Evolutionary conservation across 805 yeast species (phyloP).

Genomic region (Lachancea sp.): DNA sequence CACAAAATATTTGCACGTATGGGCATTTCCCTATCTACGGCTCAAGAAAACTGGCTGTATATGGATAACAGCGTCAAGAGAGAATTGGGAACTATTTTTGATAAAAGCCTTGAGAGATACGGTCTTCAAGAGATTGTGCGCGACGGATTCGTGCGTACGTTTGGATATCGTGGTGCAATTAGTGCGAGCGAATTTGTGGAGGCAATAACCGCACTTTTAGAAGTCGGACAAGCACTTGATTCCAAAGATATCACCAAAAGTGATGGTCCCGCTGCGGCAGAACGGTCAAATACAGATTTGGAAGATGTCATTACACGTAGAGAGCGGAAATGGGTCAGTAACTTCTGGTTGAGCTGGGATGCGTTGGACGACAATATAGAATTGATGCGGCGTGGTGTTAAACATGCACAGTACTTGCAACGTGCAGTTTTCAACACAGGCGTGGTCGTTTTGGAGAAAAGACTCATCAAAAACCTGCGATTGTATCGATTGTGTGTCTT

Average conservation of each 20-base stretch:
- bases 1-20: constrained; percentile 92
- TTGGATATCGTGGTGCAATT: constrained; percentile 80
- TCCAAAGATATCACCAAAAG: constrained; percentile 1
- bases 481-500: constrained; percentile 81
- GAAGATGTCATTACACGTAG: constrained; percentile 32
- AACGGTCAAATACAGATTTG: constrained; percentile 1
- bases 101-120: constrained; percentile 61
- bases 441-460: constrained; percentile 79
- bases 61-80: constrained; percentile 76
- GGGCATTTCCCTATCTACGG: constrained; percentile 88
- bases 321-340: constrained; percentile 66
- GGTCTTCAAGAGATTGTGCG: constrained; percentile 78
- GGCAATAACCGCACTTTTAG: constrained; percentile 76
- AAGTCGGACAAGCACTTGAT: constrained; percentile 42
- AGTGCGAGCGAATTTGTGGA: constrained; percentile 94
- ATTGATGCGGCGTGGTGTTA: constrained; percentile 48
- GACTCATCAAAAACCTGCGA: constrained; percentile 68
- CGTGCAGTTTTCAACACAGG: constrained; percentile 82
- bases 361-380: constrained; percentile 40
- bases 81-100: constrained; percentile 61
- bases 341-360: constrained; percentile 68
- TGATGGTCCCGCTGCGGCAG: constrained; percentile 18
- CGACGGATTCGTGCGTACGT: constrained; percentile 81
- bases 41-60: constrained; percentile 88
- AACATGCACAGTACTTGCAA: constrained; percentile 77